These are phyloP conservation scores for Chrysanthemum lavandulifolium DNA, from an alignment of 129 eudicot species.

Conservation along the genomic window DNA sequence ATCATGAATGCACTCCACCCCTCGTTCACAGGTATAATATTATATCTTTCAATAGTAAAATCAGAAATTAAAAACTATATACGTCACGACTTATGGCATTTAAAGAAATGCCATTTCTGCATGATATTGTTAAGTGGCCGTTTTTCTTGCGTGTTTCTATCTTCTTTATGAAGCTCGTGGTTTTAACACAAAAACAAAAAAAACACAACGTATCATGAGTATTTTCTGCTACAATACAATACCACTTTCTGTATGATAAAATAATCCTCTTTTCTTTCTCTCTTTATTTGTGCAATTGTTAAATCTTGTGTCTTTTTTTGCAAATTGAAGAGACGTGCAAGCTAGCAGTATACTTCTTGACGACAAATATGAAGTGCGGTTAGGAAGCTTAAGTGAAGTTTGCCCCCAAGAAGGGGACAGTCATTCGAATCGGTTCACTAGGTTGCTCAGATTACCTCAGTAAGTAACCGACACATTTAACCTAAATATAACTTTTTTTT, in stretches of 20 bases:
- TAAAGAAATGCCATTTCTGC: neutral
- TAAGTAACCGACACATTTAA: conserved; percentile 40
- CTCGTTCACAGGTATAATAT: conserved; percentile 84
- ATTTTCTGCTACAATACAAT: conserved; percentile 14
- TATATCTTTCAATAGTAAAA: neutral
- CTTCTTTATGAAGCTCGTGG: too few species aligned
- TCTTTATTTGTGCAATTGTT: neutral
- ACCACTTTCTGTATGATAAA: conserved; percentile 2
- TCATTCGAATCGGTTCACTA: conserved; percentile 75
- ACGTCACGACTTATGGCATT: neutral
- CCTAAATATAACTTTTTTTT: neutral
- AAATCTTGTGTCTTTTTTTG: conserved; percentile 10
- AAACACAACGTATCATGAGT: neutral
- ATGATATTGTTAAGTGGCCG: neutral
- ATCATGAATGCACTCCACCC: conserved; percentile 92
- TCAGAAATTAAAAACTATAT: neutral
- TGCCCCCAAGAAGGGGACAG: conserved; percentile 84
- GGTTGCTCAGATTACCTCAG: conserved; percentile 88
- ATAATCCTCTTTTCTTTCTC: neutral
- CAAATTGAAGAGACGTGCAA: conserved; percentile 79
- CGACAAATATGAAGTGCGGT: conserved; percentile 94
- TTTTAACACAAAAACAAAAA: neutral
- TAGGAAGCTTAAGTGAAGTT: conserved; percentile 90
- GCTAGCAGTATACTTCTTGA: conserved; percentile 99
- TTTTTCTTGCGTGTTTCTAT: neutral